Evolutionary conservation across 2,329 filamentous ascomycete genomes (phyloP).

Genomic region (Microdochium trichocladiopsis): DNA sequence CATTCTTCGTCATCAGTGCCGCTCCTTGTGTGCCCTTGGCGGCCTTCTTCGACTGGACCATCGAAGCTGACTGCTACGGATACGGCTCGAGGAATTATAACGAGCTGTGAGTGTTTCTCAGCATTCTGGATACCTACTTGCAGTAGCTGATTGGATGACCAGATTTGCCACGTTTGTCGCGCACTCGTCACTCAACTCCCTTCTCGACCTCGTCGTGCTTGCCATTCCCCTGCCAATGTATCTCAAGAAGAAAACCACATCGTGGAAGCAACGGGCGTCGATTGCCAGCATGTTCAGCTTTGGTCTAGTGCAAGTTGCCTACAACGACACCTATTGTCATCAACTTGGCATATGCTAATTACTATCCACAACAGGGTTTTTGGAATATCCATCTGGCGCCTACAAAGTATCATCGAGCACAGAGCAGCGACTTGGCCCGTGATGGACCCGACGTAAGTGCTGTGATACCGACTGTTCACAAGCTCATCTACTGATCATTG

Average conservation of each 20-base stretch:
- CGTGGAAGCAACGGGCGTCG: neutral
- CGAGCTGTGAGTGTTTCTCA: neutral
- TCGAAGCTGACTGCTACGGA: slow-evolving; percentile 16
- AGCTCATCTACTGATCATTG: neutral
- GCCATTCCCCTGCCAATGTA: neutral
- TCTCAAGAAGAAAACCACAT: neutral
- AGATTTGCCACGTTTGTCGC: neutral
- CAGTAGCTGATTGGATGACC: neutral
- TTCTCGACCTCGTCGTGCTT: neutral
- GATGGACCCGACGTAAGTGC: slow-evolving; percentile 19
- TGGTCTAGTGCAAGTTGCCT: neutral
- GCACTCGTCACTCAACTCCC: neutral
- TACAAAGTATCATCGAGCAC: slow-evolving; percentile 18
- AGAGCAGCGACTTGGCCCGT: slow-evolving; percentile 23
- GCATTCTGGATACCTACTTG: neutral
- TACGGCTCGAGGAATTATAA: slow-evolving; percentile 8
- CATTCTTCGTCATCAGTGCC: slow-evolving; percentile 20
- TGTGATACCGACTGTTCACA: no score
- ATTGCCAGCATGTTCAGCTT: neutral
- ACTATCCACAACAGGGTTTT: slow-evolving; percentile 13
- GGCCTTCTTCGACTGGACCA: slow-evolving; percentile 20
- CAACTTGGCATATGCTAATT: slow-evolving; percentile 1
- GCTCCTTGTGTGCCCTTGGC: slow-evolving; percentile 21
- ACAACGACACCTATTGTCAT: neutral
- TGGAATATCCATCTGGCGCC: slow-evolving; percentile 21